phyloP scores from a whole-genome alignment of 2,329 filamentous ascomycete genomes.

The Lasiodiplodia gonubiensis region DNA sequence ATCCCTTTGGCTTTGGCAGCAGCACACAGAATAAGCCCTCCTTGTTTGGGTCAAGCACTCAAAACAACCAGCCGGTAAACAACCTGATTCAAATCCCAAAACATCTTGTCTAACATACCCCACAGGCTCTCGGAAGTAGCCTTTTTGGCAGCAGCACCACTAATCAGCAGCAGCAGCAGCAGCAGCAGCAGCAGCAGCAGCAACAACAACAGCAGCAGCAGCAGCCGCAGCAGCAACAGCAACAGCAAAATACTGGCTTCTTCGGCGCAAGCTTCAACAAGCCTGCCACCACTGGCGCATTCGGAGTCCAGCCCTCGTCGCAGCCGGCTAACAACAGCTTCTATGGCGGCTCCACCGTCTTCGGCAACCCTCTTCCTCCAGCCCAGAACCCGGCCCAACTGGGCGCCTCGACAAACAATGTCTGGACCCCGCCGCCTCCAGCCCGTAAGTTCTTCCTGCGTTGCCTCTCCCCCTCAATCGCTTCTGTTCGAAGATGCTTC shows the following conservation, averaged over 20 bases:
- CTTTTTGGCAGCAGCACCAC: conserved; percentile 48
- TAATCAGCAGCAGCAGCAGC: conserved; percentile 26
- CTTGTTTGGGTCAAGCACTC: conserved; percentile 14
- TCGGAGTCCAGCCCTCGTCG: not conserved
- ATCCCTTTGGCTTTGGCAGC: conserved; percentile 19
- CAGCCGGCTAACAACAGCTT: conserved; percentile 28
- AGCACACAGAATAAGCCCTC: conserved; percentile 26
- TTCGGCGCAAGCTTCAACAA: conserved; percentile 27
- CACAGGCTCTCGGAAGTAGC: conserved; percentile 35
- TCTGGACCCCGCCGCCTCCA: conserved; percentile 24
- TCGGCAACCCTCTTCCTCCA: conserved; percentile 35
- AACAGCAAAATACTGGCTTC: conserved; percentile 28
- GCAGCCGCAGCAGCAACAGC: conserved; percentile 27
- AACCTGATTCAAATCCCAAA: not conserved
- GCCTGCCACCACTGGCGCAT: conserved; percentile 44
- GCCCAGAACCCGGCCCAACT: conserved; percentile 11
- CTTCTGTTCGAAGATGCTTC: too few species aligned
- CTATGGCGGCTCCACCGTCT: conserved; percentile 41
- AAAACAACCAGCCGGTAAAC: conserved; percentile 10
- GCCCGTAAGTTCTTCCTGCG: conserved; percentile 11
- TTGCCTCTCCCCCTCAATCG: not conserved
- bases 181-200: conserved; percentile 15
- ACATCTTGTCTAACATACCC: not conserved
- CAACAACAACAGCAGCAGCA: conserved; percentile 29
- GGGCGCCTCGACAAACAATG: conserved; percentile 19